Conservation (phyloP, 106 monocot genomes). For the Agapanthus africanus region DNA sequence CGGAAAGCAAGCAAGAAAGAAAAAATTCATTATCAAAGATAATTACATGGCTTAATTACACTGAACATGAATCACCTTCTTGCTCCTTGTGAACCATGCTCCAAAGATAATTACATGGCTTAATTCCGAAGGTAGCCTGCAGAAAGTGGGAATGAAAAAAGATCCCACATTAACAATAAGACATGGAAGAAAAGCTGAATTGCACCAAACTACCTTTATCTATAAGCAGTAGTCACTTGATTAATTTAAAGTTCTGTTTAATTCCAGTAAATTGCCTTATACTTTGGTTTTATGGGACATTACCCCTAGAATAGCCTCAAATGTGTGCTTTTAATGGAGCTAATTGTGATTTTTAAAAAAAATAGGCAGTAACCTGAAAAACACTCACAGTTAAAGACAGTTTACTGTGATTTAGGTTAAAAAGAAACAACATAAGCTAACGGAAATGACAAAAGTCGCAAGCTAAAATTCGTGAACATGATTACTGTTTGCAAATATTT, state of each 20-base stretch:
- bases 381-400: too few relatives aligned
- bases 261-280: too few relatives aligned
- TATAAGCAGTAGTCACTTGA: too few relatives aligned
- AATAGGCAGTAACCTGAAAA: too few relatives aligned
- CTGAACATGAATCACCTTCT: background rate
- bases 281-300: too few relatives aligned
- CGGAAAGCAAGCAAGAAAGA: too few relatives aligned
- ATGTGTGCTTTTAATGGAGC: too few relatives aligned
- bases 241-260: too few relatives aligned
- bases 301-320: too few relatives aligned
- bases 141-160: background rate
- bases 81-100: conserved; percentile 22
- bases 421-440: background rate
- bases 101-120: conserved; percentile 37
- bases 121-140: conserved; percentile 48
- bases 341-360: too few relatives aligned
- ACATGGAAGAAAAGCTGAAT: background rate
- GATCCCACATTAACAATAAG: background rate
- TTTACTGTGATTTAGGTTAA: background rate
- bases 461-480: background rate
- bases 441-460: background rate
- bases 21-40: too few relatives aligned
- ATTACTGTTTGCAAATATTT: too few relatives aligned
- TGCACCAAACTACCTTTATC: background rate
- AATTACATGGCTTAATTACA: background rate